A percentile compares a stretch with the other conserved stretches of the same genome.
phyloP scores from a whole-genome alignment of 345 rosid species.

The Sisymbrium irio region DNA sequence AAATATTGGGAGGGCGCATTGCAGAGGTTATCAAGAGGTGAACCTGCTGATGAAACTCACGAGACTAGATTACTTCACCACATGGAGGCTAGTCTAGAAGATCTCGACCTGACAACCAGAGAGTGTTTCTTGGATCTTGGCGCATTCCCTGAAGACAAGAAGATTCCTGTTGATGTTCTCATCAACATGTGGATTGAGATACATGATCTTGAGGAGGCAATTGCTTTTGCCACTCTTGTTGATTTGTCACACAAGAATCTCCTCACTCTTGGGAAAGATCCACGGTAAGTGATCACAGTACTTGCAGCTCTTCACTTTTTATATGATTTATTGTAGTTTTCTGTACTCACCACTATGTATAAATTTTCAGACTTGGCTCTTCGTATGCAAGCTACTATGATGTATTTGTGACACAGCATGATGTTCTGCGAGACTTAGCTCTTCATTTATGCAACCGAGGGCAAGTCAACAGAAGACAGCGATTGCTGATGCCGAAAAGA shows the following conservation, averaged over 20 bases:
- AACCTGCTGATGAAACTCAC: slow-evolving; percentile 74
- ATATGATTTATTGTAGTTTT: neutral
- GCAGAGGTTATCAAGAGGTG: slow-evolving; percentile 60
- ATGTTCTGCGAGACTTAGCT: slow-evolving; percentile 87
- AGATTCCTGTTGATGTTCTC: slow-evolving; percentile 82
- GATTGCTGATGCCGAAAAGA: slow-evolving; percentile 77
- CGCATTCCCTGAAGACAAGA: slow-evolving; percentile 93
- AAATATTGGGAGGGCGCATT: slow-evolving; percentile 68
- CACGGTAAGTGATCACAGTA: slow-evolving; percentile 42
- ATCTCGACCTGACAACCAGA: slow-evolving; percentile 47
- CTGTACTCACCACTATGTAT: neutral
- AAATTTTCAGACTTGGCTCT: slow-evolving; percentile 63
- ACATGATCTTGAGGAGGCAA: slow-evolving; percentile 55
- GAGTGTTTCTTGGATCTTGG: slow-evolving; percentile 94
- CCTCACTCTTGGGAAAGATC: slow-evolving; percentile 75
- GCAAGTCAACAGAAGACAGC: slow-evolving; percentile 42
- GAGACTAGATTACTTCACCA: slow-evolving; percentile 62
- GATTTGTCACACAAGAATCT: slow-evolving; percentile 82
- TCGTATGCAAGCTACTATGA: slow-evolving; percentile 66
- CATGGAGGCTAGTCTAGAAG: slow-evolving; percentile 66
- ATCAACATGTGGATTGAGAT: slow-evolving; percentile 84
- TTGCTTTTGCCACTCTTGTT: slow-evolving; percentile 63
- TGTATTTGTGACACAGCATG: slow-evolving; percentile 76
- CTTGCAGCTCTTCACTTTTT: slow-evolving; percentile 6
- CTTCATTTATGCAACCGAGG: slow-evolving; percentile 52